Conservation (phyloP, 2,329 filamentous ascomycete genomes). For the Cytospora chrysosperma region DNA sequence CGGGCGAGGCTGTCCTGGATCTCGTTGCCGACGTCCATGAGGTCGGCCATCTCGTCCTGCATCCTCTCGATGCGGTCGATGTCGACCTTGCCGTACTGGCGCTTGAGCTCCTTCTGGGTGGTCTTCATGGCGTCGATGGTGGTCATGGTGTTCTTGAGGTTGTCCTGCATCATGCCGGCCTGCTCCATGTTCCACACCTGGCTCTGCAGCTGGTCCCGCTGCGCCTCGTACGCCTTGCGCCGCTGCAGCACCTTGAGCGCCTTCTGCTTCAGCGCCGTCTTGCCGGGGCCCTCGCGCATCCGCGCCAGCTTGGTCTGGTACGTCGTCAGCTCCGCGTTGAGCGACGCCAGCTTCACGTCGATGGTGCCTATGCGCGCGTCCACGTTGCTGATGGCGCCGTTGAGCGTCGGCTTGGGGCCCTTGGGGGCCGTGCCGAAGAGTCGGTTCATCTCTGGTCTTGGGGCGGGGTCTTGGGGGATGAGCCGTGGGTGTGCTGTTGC, state of each 20-base stretch:
- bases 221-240: slow-evolving; percentile 89
- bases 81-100: slow-evolving; percentile 96
- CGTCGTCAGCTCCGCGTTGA: slow-evolving; percentile 84
- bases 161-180: slow-evolving; percentile 97
- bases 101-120: slow-evolving; percentile 86
- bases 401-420: slow-evolving; percentile 85
- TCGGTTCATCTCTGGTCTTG: slow-evolving; percentile 71
- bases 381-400: slow-evolving; percentile 78
- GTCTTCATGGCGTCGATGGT: slow-evolving; percentile 97
- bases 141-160: slow-evolving; percentile 97
- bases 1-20: slow-evolving; percentile 92
- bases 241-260: slow-evolving; percentile 92
- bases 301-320: slow-evolving; percentile 86
- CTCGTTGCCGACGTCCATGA: slow-evolving; percentile 97
- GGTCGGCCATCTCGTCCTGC: slow-evolving; percentile 98
- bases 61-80: slow-evolving; percentile 96
- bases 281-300: slow-evolving; percentile 95
- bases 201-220: slow-evolving; percentile 88
- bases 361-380: slow-evolving; percentile 81
- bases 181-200: slow-evolving; percentile 99
- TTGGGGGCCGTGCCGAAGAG: slow-evolving; percentile 88
- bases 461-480: no score
- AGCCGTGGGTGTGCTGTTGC: no score
- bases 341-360: slow-evolving; percentile 90
- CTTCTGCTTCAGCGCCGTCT: slow-evolving; percentile 88